Percentiles rank a stretch among this genome's conserved stretches.
Conservation (phyloP, 768 basidiomycete genomes). For the Lentinula sp. region DNA sequence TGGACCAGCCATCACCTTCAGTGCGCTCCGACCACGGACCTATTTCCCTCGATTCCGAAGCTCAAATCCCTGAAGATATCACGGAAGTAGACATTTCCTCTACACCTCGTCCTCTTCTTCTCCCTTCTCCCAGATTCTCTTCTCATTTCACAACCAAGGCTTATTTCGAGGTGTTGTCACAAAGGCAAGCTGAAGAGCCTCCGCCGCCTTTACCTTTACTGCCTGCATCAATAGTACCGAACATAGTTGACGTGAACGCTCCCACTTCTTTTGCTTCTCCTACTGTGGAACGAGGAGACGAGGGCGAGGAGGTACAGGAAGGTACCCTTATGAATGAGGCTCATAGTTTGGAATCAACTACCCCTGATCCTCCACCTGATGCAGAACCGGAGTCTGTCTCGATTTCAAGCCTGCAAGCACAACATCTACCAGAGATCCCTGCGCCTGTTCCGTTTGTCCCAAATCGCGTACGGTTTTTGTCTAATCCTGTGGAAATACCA, state of each 20-base stretch:
- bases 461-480: not conserved
- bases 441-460: not conserved
- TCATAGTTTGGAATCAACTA: not conserved
- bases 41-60: not conserved
- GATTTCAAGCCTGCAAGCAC: not conserved
- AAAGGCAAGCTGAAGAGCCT: not conserved
- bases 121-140: not conserved
- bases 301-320: too few species aligned
- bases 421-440: not conserved
- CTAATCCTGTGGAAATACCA: not conserved
- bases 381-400: not conserved
- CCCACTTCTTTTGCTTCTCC: not conserved
- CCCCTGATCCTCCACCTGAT: not conserved
- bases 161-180: not conserved
- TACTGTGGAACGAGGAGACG: not conserved
- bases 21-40: not conserved
- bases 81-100: not conserved
- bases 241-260: not conserved
- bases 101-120: not conserved
- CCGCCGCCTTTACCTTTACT: not conserved
- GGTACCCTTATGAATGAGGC: not conserved
- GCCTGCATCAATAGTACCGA: not conserved
- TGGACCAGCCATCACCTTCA: not conserved
- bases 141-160: constrained; percentile 2
- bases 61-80: not conserved